Evolutionary conservation across 306 rosid species (phyloP).

Genomic region (Glycine soja): DNA sequence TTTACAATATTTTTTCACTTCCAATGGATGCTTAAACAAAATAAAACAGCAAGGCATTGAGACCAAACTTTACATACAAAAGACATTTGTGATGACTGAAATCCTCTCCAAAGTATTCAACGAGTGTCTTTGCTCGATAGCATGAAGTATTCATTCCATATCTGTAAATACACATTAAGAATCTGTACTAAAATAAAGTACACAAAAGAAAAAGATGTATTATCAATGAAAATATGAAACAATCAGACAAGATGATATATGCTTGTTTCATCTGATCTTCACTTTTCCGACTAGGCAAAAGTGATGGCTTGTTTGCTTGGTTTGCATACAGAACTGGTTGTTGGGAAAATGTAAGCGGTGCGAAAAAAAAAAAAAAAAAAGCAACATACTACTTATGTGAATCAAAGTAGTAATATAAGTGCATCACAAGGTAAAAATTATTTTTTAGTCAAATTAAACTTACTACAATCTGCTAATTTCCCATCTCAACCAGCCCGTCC

Average conservation of each 20-base stretch:
- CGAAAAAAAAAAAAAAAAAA: constrained; percentile 13
- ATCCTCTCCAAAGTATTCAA: constrained; percentile 89
- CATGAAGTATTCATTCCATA: constrained; percentile 85
- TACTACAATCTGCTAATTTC: constrained; percentile 86
- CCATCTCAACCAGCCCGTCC: constrained; percentile 99
- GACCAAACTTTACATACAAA: constrained; percentile 61
- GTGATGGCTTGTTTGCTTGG: constrained; percentile 77
- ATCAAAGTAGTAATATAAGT: constrained; percentile 26
- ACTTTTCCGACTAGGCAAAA: constrained; percentile 85
- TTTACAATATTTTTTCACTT: constrained; percentile 25
- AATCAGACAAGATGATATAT: constrained; percentile 80
- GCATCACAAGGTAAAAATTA: constrained; percentile 25
- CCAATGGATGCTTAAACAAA: constrained; percentile 27
- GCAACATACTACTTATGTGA: constrained; percentile 24
- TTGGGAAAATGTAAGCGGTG: constrained; percentile 14
- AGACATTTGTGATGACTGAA: constrained; percentile 69
- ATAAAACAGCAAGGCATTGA: constrained; percentile 30
- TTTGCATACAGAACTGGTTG: constrained; percentile 81
- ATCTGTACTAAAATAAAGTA: constrained; percentile 18
- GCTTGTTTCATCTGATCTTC: constrained; percentile 81
- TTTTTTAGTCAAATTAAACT: constrained; percentile 43
- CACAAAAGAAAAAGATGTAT: constrained; percentile 36
- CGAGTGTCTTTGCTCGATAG: constrained; percentile 83
- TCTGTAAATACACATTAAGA: constrained; percentile 53
- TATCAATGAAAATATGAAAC: constrained; percentile 76